These are phyloP conservation scores for Acrocalymma vagum DNA, from an alignment of 2,329 filamentous ascomycete species.

Conservation along the genomic window DNA sequence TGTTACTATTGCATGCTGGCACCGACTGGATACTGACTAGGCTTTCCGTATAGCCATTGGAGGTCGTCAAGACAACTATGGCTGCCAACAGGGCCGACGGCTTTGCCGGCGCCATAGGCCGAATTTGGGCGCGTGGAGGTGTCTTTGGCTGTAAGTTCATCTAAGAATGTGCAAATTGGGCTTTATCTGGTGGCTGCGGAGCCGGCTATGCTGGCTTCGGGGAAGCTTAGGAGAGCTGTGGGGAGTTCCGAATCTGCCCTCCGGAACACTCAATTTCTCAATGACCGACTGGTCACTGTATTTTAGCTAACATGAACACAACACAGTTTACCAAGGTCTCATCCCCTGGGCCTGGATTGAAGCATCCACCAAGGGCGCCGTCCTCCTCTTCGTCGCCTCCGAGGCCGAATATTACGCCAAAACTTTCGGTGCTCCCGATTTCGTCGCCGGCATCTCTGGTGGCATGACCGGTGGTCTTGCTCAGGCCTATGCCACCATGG, in stretches of 20 bases:
- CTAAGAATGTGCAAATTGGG: too few species aligned
- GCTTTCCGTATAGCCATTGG: slow-evolving; percentile 78
- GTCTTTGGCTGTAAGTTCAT: slow-evolving; percentile 85
- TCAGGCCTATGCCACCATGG: slow-evolving; percentile 99
- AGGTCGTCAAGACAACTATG: slow-evolving; percentile 99
- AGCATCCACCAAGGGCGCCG: slow-evolving; percentile 98
- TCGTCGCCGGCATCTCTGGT: slow-evolving; percentile 86
- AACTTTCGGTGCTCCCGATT: slow-evolving; percentile 82
- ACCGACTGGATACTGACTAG: slow-evolving; percentile 53
- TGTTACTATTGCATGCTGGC: background rate
- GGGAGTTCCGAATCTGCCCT: too few species aligned
- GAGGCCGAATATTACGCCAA: slow-evolving; percentile 97
- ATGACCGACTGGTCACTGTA: background rate
- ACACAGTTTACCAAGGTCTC: slow-evolving; percentile 94
- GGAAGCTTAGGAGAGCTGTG: too few species aligned
- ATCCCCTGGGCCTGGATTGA: slow-evolving; percentile 98
- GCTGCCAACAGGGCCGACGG: slow-evolving; percentile 92
- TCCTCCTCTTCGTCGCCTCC: slow-evolving; percentile 98
- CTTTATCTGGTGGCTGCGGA: background rate
- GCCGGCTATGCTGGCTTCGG: background rate
- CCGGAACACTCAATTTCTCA: background rate
- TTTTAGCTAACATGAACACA: slow-evolving; percentile 20
- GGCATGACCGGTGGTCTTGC: slow-evolving; percentile 95
- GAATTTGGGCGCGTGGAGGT: slow-evolving; percentile 95
- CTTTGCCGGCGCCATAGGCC: slow-evolving; percentile 80